phyloP scores from a whole-genome alignment of 441 rosid species.

The Euphorbia neoarborescens region DNA sequence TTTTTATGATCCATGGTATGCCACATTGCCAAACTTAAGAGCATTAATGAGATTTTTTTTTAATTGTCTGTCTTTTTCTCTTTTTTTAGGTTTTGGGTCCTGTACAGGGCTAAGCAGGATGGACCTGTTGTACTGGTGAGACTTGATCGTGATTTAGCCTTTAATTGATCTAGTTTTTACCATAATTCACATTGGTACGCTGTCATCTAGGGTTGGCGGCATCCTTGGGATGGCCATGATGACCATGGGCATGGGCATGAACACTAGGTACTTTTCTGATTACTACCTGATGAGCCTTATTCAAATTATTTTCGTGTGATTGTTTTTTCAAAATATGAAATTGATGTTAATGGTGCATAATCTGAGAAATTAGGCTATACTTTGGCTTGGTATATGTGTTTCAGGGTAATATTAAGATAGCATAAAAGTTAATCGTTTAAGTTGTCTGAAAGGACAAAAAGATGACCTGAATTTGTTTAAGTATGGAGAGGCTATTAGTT shows the following conservation, averaged over 20 bases:
- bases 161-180: neutral
- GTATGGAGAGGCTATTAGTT: neutral
- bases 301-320: neutral
- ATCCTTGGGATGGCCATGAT: constrained; percentile 96
- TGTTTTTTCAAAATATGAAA: neutral
- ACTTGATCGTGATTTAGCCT: neutral
- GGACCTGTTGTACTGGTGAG: constrained; percentile 90
- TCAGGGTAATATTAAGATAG: neutral
- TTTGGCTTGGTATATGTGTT: neutral
- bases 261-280: constrained; percentile 40
- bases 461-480: neutral
- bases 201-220: constrained; percentile 68
- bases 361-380: neutral
- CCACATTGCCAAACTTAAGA: neutral
- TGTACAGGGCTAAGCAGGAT: constrained; percentile 91
- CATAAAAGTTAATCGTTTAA: neutral
- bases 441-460: neutral
- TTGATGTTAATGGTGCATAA: neutral
- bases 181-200: constrained; percentile 9
- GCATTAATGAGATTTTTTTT: neutral
- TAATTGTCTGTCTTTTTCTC: neutral
- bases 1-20: neutral
- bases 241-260: constrained; percentile 63
- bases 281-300: neutral
- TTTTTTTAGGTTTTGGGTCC: constrained; percentile 71